Percentiles rank a stretch among this genome's conserved stretches.
These are phyloP conservation scores for Moesziomyces antarcticus DNA, from an alignment of 1,284 basidiomycete genomes.

Conservation along the genomic window DNA sequence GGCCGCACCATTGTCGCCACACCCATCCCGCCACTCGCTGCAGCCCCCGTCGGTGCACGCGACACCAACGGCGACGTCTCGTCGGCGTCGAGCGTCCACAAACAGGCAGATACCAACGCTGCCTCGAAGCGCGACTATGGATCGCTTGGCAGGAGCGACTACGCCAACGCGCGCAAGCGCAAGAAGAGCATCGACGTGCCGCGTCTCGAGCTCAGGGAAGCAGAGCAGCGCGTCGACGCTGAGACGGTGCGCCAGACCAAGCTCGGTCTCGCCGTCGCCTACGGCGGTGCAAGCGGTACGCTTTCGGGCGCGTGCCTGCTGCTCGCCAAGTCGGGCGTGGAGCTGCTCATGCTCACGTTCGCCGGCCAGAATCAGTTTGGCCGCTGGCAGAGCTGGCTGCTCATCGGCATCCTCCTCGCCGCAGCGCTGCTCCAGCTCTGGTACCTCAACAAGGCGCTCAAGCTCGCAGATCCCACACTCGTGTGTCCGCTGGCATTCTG, in stretches of 20 bases:
- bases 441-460: constrained; percentile 90
- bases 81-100: neutral
- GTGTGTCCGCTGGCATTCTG: constrained; percentile 95
- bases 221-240: constrained; percentile 30
- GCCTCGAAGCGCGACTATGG: constrained; percentile 37
- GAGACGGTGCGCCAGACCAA: constrained; percentile 69
- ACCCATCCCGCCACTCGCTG: constrained; percentile 9
- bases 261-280: constrained; percentile 82
- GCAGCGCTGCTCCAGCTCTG: constrained; percentile 82
- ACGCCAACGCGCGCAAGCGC: constrained; percentile 17
- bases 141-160: constrained; percentile 29
- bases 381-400: constrained; percentile 80
- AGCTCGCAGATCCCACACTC: constrained; percentile 79
- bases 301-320: constrained; percentile 91
- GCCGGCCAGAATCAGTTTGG: constrained; percentile 82
- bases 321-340: constrained; percentile 93
- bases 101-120: constrained; percentile 1
- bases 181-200: constrained; percentile 37
- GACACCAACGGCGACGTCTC: neutral
- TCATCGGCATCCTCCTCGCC: constrained; percentile 77
- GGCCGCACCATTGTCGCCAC: constrained; percentile 35
- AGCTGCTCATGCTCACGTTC: constrained; percentile 84
- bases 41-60: neutral
- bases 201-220: constrained; percentile 34
- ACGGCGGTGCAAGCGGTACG: constrained; percentile 89